phyloP scores from a whole-genome alignment of 2,329 filamentous ascomycete species.

The Aspergillus fischeri region DNA sequence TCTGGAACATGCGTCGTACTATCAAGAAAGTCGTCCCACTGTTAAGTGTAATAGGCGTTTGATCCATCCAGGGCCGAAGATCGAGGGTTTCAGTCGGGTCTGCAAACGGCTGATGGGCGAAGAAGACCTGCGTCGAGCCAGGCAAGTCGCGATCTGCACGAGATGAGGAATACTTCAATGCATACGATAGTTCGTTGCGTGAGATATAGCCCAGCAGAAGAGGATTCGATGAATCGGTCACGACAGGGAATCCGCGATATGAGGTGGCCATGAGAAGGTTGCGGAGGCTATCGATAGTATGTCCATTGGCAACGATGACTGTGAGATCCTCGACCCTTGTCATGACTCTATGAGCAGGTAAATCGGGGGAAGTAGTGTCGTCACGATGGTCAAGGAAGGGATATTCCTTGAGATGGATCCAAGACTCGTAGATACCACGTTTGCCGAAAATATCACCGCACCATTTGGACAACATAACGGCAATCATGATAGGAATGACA shows the following conservation, averaged over 20 bases:
- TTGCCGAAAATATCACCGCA: slow-evolving; percentile 92
- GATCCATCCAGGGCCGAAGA: slow-evolving; percentile 96
- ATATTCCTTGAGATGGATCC: slow-evolving; percentile 95
- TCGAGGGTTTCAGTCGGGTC: slow-evolving; percentile 77
- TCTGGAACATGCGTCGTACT: slow-evolving; percentile 91
- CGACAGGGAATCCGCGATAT: slow-evolving; percentile 88
- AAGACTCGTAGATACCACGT: slow-evolving; percentile 92
- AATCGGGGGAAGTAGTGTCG: slow-evolving; percentile 71
- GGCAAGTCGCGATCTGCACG: slow-evolving; percentile 49
- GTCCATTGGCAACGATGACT: slow-evolving; percentile 78
- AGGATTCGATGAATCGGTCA: slow-evolving; percentile 71
- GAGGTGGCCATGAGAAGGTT: slow-evolving; percentile 68
- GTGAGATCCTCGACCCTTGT: slow-evolving; percentile 86
- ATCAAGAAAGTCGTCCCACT: slow-evolving; percentile 72
- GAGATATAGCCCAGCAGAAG: slow-evolving; percentile 90
- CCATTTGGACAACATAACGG: slow-evolving; percentile 98
- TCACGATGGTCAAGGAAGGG: slow-evolving; percentile 92
- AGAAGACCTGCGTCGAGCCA: slow-evolving; percentile 73
- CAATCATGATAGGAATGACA: slow-evolving; percentile 97
- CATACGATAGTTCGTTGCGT: slow-evolving; percentile 81
- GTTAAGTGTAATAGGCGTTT: slow-evolving; percentile 89
- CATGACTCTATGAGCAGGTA: slow-evolving; percentile 85
- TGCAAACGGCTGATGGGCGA: slow-evolving; percentile 75
- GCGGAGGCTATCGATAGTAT: slow-evolving; percentile 75
- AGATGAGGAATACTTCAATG: slow-evolving; percentile 61